These are phyloP conservation scores for Aspergillus diversus DNA, from an alignment of 495 filamentous ascomycete genomes.

Conservation along the genomic window DNA sequence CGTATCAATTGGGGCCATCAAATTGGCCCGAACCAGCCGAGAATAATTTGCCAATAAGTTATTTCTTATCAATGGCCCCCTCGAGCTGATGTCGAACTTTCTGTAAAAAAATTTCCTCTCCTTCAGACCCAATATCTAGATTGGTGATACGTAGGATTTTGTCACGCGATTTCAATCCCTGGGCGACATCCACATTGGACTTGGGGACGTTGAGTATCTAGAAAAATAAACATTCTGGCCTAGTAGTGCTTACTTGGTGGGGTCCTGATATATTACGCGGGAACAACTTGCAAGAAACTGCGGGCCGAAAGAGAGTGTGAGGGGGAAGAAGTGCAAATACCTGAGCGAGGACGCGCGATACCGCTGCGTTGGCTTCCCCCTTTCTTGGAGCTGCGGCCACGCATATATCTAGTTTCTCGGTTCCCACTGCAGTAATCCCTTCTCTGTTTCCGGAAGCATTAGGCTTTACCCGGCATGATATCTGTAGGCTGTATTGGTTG, in stretches of 20 bases:
- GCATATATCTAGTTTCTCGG: conserved; percentile 60
- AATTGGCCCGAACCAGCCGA: not conserved
- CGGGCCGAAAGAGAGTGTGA: not conserved
- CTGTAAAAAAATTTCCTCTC: conserved; percentile 35
- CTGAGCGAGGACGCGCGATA: conserved; percentile 64
- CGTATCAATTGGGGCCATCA: not conserved
- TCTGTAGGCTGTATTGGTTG: conserved; percentile 38
- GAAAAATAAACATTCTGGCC: not conserved
- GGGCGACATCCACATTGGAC: conserved; percentile 63
- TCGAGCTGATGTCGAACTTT: conserved; percentile 19
- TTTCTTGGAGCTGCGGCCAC: conserved; percentile 65
- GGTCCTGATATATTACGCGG: not conserved
- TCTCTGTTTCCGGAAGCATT: conserved; percentile 63
- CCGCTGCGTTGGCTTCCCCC: conserved; percentile 69
- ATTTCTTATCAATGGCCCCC: conserved; percentile 21
- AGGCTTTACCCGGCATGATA: conserved; percentile 65
- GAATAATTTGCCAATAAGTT: not conserved
- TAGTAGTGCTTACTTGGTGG: not conserved
- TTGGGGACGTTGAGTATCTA: conserved; percentile 64
- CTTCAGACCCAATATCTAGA: conserved; percentile 30
- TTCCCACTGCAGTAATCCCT: conserved; percentile 56
- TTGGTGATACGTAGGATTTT: conserved; percentile 57
- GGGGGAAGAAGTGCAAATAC: conserved; percentile 36
- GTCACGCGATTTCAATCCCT: conserved; percentile 62
- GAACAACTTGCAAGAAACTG: too few species aligned